Conservation (phyloP, 352 stramenopile species). For the Phytophthora ramorum region DNA sequence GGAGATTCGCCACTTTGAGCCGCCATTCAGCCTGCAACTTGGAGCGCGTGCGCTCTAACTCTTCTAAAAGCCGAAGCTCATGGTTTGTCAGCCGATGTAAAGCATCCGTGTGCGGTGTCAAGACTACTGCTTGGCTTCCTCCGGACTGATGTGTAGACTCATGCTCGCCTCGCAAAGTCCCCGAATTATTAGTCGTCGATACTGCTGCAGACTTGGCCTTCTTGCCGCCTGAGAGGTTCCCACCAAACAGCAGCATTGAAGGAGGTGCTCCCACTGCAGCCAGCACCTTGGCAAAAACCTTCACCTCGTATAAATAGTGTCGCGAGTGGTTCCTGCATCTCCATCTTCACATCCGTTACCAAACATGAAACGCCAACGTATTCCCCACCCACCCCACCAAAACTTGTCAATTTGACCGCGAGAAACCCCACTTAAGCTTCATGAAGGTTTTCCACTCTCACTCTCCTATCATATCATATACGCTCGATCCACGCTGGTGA, state of each 20-base stretch:
- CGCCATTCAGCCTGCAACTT: conserved; percentile 77
- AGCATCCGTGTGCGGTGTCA: conserved; percentile 66
- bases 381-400: conserved; percentile 15
- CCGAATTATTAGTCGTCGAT: conserved; percentile 2
- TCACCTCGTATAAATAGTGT: conserved; percentile 24
- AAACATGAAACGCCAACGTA: conserved; percentile 2
- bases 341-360: conserved; percentile 13
- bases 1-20: conserved; percentile 64
- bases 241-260: conserved; percentile 76
- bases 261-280: not conserved
- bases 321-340: not conserved
- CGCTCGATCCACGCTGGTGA: conserved; percentile 3
- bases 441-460: conserved; percentile 33
- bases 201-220: conserved; percentile 24
- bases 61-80: conserved; percentile 76
- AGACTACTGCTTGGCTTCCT: conserved; percentile 5
- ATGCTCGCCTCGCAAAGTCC: not conserved
- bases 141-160: not conserved
- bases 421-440: conserved; percentile 30
- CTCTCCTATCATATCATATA: conserved; percentile 32
- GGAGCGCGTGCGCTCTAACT: conserved; percentile 74
- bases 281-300: not conserved
- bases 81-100: conserved; percentile 80
- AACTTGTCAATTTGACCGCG: conserved; percentile 28
- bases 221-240: conserved; percentile 52